Conservation (phyloP, 2,329 filamentous ascomycete genomes). For the Colletotrichum eremochloae region DNA sequence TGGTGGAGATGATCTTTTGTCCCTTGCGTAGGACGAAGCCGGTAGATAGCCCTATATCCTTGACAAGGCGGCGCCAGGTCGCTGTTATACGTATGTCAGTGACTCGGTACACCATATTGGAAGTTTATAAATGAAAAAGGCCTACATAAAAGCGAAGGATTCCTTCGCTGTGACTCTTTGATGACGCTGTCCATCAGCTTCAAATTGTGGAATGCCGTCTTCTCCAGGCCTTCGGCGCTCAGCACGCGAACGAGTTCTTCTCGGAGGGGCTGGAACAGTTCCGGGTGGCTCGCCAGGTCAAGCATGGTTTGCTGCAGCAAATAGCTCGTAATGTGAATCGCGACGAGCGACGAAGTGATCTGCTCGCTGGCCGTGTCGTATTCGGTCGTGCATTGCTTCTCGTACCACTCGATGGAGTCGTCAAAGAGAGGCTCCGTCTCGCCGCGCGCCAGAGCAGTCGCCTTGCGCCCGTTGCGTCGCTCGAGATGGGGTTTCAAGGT, state of each 20-base stretch:
- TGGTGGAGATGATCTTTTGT: slow-evolving; percentile 40
- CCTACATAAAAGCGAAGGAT: slow-evolving; percentile 43
- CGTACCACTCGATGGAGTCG: slow-evolving; percentile 45
- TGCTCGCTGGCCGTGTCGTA: slow-evolving; percentile 41
- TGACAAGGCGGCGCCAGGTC: slow-evolving; percentile 35
- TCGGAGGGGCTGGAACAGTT: slow-evolving; percentile 44
- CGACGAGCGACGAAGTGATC: slow-evolving; percentile 44
- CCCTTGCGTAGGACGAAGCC: slow-evolving; percentile 44
- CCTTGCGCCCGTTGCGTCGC: slow-evolving; percentile 25
- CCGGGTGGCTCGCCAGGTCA: slow-evolving; percentile 43
- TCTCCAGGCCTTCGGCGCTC: slow-evolving; percentile 40
- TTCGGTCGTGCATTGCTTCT: slow-evolving; percentile 1
- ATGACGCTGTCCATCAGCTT: slow-evolving; percentile 48
- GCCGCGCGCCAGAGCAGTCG: slow-evolving; percentile 20
- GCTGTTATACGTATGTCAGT: slow-evolving; percentile 1
- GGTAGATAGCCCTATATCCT: slow-evolving; percentile 42
- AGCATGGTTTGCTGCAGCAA: slow-evolving; percentile 43
- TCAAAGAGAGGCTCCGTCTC: slow-evolving; percentile 29
- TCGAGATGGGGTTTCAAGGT: slow-evolving; percentile 42
- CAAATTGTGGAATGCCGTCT: slow-evolving; percentile 44
- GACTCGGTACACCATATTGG: accelerated
- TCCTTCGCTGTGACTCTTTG: slow-evolving; percentile 47
- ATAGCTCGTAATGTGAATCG: slow-evolving; percentile 46
- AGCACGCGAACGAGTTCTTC: slow-evolving; percentile 45
- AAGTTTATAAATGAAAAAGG: not conserved